These are phyloP conservation scores for Petunia secreta DNA, from an alignment of 257 asterid species.

Conservation along the genomic window DNA sequence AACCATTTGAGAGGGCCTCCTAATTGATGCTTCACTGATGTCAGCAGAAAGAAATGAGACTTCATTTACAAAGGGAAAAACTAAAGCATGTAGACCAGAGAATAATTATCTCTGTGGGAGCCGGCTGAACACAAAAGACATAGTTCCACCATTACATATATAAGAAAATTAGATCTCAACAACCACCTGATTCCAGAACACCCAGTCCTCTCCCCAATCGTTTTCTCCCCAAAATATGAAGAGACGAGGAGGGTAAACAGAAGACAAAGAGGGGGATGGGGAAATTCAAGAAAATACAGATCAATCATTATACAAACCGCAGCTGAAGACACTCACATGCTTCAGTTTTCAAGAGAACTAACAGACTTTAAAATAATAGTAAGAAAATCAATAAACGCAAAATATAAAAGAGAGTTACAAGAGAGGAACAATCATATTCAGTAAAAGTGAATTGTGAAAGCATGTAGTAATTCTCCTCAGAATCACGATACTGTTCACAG, in stretches of 20 bases:
- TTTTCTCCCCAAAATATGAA: constrained; percentile 5
- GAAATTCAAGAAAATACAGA: background rate
- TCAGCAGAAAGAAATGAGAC: background rate
- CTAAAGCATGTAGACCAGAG: background rate
- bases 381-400: background rate
- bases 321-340: constrained; percentile 12
- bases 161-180: constrained; percentile 3
- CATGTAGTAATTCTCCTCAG: constrained; percentile 12
- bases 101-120: constrained; percentile 7
- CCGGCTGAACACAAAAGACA: constrained; percentile 8
- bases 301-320: constrained; percentile 10
- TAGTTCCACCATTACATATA: background rate
- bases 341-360: background rate
- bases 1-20: background rate
- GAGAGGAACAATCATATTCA: constrained; percentile 3
- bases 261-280: background rate
- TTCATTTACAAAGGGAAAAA: background rate
- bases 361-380: background rate
- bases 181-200: constrained; percentile 9
- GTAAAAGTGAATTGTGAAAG: constrained; percentile 2
- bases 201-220: background rate
- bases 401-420: background rate
- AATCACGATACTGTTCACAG: constrained; percentile 4
- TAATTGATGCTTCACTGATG: background rate
- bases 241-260: constrained; percentile 1